Base-by-base conservation (phyloP, 495 filamentous ascomycete genomes). In the Daldinia bambusicola region DNA sequence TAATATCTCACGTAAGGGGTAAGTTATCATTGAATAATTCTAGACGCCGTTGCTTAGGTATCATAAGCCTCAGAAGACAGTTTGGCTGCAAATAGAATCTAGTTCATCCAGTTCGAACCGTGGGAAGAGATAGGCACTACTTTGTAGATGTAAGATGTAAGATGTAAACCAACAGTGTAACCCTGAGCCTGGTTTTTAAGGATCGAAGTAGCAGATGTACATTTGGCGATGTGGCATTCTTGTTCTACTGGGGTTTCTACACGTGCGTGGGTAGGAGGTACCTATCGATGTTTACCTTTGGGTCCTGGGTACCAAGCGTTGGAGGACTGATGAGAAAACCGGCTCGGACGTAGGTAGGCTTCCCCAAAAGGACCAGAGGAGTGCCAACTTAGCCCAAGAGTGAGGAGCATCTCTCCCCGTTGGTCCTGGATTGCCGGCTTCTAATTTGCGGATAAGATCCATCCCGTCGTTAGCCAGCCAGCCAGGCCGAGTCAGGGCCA, bases 381-480 rank as follows among this genome's bases (percentile, higher is more conserved):
- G 26, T 26, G 3, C 26, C 3, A 26, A 26, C n/a, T n/a, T 26
- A 26, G 26, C 26, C 32, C 36, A 51, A 57, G 8, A 38, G 50
- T 4, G 26, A 64, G 64, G 65, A 72, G 61, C 48, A 40, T 56
- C 61, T 68, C 53, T 57, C 68, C 65, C 70, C 16, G 34, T 60
- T 68, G 45, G 34, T 18, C 18, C 40, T 45, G 18, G 50, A 62
- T 32, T 65, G 16, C 38, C 41, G 56, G 43, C n/a, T 10, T 64
- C 59, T 68, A 53, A 69, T 72, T 68, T 65, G 70, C 50, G 55
- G 61, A 53, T 56, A 53, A 61, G 38, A 41, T n/a, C 38, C 50
- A 41, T 60, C 60, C 43, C 56, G 50, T 61, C 13, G 41, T 45
- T 61, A 69, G 30, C 14, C 41, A 55, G 41, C 26, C 26, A 26